These are phyloP conservation scores for Sordariomycetes sp. DNA, from an alignment of 2,329 filamentous ascomycete species.

Conservation along the genomic window DNA sequence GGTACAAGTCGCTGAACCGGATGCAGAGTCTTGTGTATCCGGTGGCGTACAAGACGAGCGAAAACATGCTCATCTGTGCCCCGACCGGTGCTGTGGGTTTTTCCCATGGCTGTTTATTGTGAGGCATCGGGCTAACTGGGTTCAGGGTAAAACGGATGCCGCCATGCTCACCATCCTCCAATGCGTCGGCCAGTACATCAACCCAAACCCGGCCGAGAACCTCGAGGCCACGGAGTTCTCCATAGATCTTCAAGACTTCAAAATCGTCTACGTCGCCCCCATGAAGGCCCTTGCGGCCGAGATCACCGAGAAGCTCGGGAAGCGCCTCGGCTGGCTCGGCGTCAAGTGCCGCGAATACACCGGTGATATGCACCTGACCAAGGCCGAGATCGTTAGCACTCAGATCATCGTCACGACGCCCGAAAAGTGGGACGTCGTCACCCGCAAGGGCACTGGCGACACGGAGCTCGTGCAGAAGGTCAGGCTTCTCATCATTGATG, in stretches of 20 bases:
- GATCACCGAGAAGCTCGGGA: constrained; percentile 87
- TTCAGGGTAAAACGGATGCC: constrained; percentile 84
- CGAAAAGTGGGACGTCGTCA: constrained; percentile 99
- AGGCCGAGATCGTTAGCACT: constrained; percentile 86
- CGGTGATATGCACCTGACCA: constrained; percentile 97
- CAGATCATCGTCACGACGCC: constrained; percentile 98
- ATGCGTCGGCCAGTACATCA: constrained; percentile 72
- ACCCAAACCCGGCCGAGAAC: constrained; percentile 66
- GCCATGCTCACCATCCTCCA: constrained; percentile 95
- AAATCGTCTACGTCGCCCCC: constrained; percentile 95
- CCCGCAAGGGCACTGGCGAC: constrained; percentile 90
- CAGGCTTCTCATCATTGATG: constrained; percentile 88
- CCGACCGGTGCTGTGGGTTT: constrained; percentile 74
- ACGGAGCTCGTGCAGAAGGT: constrained; percentile 98
- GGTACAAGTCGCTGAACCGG: constrained; percentile 85
- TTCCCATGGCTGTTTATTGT: neutral
- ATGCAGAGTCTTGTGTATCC: constrained; percentile 98
- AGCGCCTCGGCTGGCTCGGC: constrained; percentile 84
- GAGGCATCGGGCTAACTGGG: neutral
- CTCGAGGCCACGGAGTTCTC: constrained; percentile 63
- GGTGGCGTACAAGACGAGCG: constrained; percentile 86
- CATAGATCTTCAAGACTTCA: constrained; percentile 80
- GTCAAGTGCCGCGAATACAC: constrained; percentile 88
- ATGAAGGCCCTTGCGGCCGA: constrained; percentile 98
- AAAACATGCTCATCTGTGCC: constrained; percentile 98